These are phyloP conservation scores for Tolypocladium album DNA, from an alignment of 2,329 filamentous ascomycete genomes.

Conservation along the genomic window DNA sequence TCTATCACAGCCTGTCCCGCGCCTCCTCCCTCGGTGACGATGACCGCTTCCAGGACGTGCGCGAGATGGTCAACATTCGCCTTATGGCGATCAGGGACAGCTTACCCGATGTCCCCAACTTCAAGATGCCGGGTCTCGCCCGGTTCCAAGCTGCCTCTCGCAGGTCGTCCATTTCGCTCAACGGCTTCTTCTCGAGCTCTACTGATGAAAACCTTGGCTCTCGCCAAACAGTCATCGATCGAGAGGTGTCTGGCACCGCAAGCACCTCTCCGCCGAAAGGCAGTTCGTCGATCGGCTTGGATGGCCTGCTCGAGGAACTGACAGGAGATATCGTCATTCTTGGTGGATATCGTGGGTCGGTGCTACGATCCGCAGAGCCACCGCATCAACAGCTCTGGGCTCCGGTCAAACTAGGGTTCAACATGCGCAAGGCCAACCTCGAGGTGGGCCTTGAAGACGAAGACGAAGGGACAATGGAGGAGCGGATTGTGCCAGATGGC, in stretches of 20 bases:
- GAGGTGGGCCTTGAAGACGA: conserved; percentile 74
- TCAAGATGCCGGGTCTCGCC: conserved; percentile 57
- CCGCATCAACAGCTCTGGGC: conserved; percentile 88
- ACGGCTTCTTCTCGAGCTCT: conserved; percentile 16
- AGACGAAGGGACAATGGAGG: conserved; percentile 74
- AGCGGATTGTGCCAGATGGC: conserved; percentile 73
- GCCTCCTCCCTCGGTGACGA: conserved; percentile 81
- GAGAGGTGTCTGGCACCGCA: neutral
- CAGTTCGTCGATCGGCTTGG: conserved; percentile 24
- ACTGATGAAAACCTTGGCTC: conserved; percentile 11
- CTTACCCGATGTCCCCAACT: conserved; percentile 66
- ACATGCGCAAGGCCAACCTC: conserved; percentile 82
- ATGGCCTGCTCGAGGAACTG: conserved; percentile 52
- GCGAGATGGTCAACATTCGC: conserved; percentile 77
- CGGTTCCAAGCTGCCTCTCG: conserved; percentile 29
- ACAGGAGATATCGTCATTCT: conserved; percentile 81
- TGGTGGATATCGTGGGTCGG: conserved; percentile 82
- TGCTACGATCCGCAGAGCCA: conserved; percentile 73
- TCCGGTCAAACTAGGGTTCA: conserved; percentile 84
- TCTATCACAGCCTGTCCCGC: conserved; percentile 65
- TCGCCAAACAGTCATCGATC: conserved; percentile 12
- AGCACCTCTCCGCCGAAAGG: neutral
- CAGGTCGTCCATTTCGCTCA: conserved; percentile 21
- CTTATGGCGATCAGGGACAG: conserved; percentile 87
- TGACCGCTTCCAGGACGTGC: conserved; percentile 66